Percentiles rank a stretch among this genome's conserved stretches.
These are phyloP conservation scores for Eucalyptus polybractea DNA, from an alignment of 345 rosid genomes.

Conservation along the genomic window DNA sequence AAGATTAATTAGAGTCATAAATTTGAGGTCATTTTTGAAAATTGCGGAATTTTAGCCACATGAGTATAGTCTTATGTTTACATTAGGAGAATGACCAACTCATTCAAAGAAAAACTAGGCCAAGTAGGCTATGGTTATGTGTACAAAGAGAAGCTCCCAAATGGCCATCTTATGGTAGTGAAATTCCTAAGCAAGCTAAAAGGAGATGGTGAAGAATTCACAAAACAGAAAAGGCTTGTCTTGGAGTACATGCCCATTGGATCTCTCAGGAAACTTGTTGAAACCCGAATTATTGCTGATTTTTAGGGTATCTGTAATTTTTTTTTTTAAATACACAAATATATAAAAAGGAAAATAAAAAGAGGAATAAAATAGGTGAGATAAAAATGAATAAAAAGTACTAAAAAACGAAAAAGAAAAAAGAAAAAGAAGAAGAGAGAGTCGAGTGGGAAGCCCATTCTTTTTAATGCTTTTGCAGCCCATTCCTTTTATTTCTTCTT, in stretches of 20 bases:
- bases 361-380: too few relatives aligned
- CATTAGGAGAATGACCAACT: constrained; percentile 9
- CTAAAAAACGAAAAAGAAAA: too few relatives aligned
- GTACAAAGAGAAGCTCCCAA: constrained; percentile 6
- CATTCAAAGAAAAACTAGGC: constrained; percentile 11
- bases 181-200: constrained; percentile 15
- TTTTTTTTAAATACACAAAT: too few relatives aligned
- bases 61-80: constrained; percentile 4
- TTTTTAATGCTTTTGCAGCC: too few relatives aligned
- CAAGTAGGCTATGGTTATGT: constrained; percentile 14
- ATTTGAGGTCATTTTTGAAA: background rate
- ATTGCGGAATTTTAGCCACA: background rate
- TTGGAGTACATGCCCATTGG: constrained; percentile 19
- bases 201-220: constrained; percentile 31
- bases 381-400: too few relatives aligned
- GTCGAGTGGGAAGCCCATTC: too few relatives aligned
- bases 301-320: too few relatives aligned
- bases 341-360: too few relatives aligned
- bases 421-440: too few relatives aligned
- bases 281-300: too few relatives aligned
- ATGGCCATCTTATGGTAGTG: constrained; percentile 12
- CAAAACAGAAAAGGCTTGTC: constrained; percentile 1
- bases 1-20: background rate
- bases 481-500: too few relatives aligned
- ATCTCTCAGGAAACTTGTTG: constrained; percentile 12